These are phyloP conservation scores for Xerophyta viscosa DNA, from an alignment of 106 monocot genomes.

Conservation along the genomic window DNA sequence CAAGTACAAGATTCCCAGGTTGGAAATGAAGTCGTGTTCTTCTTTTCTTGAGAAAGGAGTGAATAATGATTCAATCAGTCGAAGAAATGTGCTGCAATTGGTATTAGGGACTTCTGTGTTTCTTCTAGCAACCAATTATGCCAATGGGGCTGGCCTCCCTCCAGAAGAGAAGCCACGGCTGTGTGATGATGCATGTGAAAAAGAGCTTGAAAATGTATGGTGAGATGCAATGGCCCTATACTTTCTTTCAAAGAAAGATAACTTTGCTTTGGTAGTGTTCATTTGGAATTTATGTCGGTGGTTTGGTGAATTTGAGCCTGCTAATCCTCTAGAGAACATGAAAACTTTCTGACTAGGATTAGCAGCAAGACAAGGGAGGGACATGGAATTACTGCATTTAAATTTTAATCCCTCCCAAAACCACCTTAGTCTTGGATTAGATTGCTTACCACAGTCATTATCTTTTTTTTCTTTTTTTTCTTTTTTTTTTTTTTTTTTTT, in stretches of 20 bases:
- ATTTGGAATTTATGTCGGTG: not conserved
- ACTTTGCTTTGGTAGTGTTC: not conserved
- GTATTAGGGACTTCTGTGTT: constrained; percentile 25
- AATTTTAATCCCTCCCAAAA: too few species aligned
- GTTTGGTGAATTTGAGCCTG: constrained; percentile 77
- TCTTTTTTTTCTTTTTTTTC: too few species aligned
- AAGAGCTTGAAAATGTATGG: constrained; percentile 98
- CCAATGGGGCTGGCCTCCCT: constrained; percentile 64
- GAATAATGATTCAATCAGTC: constrained; percentile 9
- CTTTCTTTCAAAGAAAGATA: not conserved
- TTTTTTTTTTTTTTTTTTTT: too few species aligned
- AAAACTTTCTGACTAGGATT: too few species aligned
- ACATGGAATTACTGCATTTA: too few species aligned
- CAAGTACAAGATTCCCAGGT: constrained; percentile 9
- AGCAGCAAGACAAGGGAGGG: too few species aligned
- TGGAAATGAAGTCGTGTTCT: constrained; percentile 14
- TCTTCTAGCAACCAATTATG: constrained; percentile 11
- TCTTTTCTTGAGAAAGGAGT: constrained; percentile 1
- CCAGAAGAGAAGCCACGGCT: constrained; percentile 79
- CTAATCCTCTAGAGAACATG: too few species aligned
- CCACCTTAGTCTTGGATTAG: too few species aligned
- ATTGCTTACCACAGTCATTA: too few species aligned
- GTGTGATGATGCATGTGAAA: constrained; percentile 72
- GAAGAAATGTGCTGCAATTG: constrained; percentile 38
- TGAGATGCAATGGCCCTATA: constrained; percentile 33